Evolutionary conservation across 108 stramenopile genomes (phyloP).

Genomic region (Cafeteria roenbergensis): DNA sequence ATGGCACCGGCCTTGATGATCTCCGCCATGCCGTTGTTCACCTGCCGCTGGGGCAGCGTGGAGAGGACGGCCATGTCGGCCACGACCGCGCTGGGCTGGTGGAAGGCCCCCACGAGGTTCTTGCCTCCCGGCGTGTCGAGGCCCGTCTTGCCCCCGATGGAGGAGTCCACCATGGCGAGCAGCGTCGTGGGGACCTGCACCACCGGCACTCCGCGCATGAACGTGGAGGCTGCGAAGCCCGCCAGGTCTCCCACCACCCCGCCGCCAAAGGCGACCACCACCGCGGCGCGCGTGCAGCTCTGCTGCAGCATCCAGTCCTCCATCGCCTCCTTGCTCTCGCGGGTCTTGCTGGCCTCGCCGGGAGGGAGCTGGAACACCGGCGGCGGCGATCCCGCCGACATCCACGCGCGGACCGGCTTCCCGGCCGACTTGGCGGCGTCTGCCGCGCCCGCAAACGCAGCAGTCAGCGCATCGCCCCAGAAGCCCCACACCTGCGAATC

Average conservation of each 20-base stretch:
- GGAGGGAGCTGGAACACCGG: background rate
- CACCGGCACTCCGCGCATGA: conserved; percentile 87
- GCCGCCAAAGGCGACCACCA: conserved; percentile 85
- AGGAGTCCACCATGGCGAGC: conserved; percentile 95
- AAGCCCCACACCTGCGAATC: background rate
- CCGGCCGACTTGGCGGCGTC: too few relatives aligned
- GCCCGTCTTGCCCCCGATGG: conserved; percentile 93
- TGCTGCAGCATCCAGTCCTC: conserved; percentile 8
- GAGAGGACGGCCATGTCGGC: conserved; percentile 36
- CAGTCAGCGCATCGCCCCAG: background rate
- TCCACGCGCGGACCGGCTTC: too few relatives aligned
- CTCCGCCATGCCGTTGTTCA: conserved; percentile 73
- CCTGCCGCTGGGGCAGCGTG: conserved; percentile 82
- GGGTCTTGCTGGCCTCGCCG: background rate
- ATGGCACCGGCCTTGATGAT: conserved; percentile 82
- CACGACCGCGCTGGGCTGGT: conserved; percentile 64
- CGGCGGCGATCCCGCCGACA: background rate
- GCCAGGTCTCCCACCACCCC: conserved; percentile 98
- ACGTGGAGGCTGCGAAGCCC: conserved; percentile 89
- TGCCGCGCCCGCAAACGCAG: background rate
- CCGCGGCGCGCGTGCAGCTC: conserved; percentile 49
- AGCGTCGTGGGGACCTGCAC: conserved; percentile 91
- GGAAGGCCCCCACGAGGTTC: conserved; percentile 96
- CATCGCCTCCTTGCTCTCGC: background rate
- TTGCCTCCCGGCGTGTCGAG: conserved; percentile 90